Base-by-base conservation (phyloP, 495 filamentous ascomycete genomes). In the Neurospora cerealis region DNA sequence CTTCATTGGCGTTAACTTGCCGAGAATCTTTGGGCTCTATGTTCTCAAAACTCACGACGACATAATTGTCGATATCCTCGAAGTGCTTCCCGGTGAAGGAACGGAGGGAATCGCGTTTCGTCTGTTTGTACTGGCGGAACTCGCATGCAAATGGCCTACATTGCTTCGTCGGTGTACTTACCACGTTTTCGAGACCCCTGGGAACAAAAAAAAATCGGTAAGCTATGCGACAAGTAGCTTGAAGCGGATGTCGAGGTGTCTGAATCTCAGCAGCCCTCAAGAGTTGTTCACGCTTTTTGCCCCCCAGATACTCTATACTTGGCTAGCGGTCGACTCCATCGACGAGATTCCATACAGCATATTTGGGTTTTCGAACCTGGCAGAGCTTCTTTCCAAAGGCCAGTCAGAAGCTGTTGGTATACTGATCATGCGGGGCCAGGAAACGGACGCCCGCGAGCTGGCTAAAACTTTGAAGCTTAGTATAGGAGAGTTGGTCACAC, bases 251-350 rank as follows among this genome's bases (percentile, higher is more conserved):
- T 88, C 94, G 6, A 83, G 80, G 54, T 83, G 87, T 7, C 85
- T 97, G 44, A 84, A 87, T 3, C 87, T 98, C 41, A 78, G 83
- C 41, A 85, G 88, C 46, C 84, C 92, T 1, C 87, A 86, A 76
- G 86, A 90, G 48, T 80, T 99, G 4, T 98, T 98, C 79, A 87
- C 85, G n/a, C 85, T 98, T 4, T 98, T 98, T 78, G 90, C 92
- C 21, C 90, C 94, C 32, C 96, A 99, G 80, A 86, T 98, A n/a
- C 84, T 98, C 5, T 97, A 93, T 79, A 97, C 94, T 0, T 98
- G 96, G 96, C 88, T 94, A 3, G 88, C 92, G 73, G 80, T 81
- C 2, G 87, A 91, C 70, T 81, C 86, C 36, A 81, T 97, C 13
- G 83, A 85, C 2, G 85, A 87, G 4, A 91, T 98, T 71, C 94